phyloP scores from a whole-genome alignment of 2,329 filamentous ascomycete species.

The Dactylonectria macrodidyma region DNA sequence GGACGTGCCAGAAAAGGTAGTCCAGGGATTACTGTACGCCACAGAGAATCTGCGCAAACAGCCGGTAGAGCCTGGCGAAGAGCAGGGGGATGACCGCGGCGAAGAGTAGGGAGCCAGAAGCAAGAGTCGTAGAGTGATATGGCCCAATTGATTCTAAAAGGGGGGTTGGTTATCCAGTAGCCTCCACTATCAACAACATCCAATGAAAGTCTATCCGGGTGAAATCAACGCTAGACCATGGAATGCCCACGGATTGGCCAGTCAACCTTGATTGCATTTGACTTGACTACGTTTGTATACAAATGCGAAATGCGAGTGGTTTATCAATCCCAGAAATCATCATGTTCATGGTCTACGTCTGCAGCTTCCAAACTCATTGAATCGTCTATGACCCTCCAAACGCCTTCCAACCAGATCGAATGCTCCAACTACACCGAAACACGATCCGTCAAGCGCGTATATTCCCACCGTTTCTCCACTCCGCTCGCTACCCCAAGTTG shows the following conservation, averaged over 20 bases:
- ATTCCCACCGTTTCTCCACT: slow-evolving; percentile 35
- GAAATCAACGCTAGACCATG: neutral
- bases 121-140: slow-evolving; percentile 29
- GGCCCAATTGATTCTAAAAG: too few relatives aligned
- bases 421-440: slow-evolving; percentile 45
- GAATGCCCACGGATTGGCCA: neutral
- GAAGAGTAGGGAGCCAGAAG: slow-evolving; percentile 32
- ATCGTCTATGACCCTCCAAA: slow-evolving; percentile 58
- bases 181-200: neutral
- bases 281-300: neutral
- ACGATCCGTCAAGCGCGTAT: slow-evolving; percentile 40
- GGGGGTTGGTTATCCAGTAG: neutral
- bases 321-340: slow-evolving; percentile 44
- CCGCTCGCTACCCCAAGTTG: slow-evolving; percentile 21
- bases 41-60: slow-evolving; percentile 65
- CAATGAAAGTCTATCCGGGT: neutral
- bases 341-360: slow-evolving; percentile 53
- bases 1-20: slow-evolving; percentile 55
- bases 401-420: slow-evolving; percentile 55
- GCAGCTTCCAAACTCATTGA: slow-evolving; percentile 54
- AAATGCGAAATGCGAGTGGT: neutral
- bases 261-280: neutral
- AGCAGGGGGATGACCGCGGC: slow-evolving; percentile 39
- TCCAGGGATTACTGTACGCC: slow-evolving; percentile 61
- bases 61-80: slow-evolving; percentile 44